phyloP scores from a whole-genome alignment of 2,329 filamentous ascomycete species.

The Claviceps fusiformis region DNA sequence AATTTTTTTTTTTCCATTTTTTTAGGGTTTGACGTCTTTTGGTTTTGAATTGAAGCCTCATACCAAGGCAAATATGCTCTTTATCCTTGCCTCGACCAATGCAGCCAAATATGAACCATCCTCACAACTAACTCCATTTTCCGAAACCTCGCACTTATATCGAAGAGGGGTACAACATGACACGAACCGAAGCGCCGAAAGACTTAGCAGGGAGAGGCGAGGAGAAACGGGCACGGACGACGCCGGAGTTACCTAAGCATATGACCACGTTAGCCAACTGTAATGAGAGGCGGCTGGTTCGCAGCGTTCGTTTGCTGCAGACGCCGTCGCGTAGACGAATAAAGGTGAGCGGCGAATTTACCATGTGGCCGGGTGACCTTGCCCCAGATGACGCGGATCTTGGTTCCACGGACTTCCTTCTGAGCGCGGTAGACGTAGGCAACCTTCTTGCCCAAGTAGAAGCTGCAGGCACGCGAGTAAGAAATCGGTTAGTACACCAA shows the following conservation, averaged over 20 bases:
- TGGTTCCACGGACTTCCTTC: constrained; percentile 90
- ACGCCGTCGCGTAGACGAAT: neutral
- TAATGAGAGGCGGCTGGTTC: neutral
- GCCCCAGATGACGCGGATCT: constrained; percentile 99
- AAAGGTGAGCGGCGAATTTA: constrained; percentile 29
- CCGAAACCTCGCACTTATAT: constrained; percentile 57
- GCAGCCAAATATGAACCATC: constrained; percentile 48
- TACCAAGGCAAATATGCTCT: constrained; percentile 34
- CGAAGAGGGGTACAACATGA: constrained; percentile 97
- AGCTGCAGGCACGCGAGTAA: constrained; percentile 31
- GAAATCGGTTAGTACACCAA: constrained; percentile 12
- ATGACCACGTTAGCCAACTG: neutral
- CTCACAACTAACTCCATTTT: constrained; percentile 47
- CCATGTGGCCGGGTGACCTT: constrained; percentile 94
- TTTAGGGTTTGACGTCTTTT: constrained; percentile 30
- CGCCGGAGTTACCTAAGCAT: constrained; percentile 78
- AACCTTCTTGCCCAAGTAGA: constrained; percentile 98
- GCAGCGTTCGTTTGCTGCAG: neutral
- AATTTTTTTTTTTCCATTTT: neutral
- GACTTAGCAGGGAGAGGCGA: constrained; percentile 91
- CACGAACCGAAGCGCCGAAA: constrained; percentile 89
- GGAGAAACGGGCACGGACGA: constrained; percentile 95
- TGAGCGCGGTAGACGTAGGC: constrained; percentile 96
- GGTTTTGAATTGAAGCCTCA: constrained; percentile 39
- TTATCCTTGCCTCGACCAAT: constrained; percentile 45